Evolutionary conservation across 192 early-diverging fungal species (phyloP).

Genomic region (Chytriomyces confervae): DNA sequence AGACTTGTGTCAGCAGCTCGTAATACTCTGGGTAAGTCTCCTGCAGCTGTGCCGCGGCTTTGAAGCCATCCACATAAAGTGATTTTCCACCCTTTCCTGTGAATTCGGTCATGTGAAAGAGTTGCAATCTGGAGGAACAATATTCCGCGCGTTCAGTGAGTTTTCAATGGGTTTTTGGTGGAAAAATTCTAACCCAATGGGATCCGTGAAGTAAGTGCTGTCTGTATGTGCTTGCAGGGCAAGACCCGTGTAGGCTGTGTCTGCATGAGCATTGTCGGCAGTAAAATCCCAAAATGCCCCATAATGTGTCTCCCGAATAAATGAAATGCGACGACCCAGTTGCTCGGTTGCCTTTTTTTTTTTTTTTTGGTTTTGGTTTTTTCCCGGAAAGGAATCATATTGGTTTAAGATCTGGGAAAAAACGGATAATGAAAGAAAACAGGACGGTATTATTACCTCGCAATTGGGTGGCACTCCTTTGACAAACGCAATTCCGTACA

Average conservation of each 20-base stretch:
- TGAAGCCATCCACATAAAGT: conserved; percentile 81
- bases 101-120: conserved; percentile 79
- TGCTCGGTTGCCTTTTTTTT: conserved; percentile 66
- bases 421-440: too few relatives aligned
- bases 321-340: conserved; percentile 68
- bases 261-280: conserved; percentile 75
- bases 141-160: background rate
- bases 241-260: conserved; percentile 81
- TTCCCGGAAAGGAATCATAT: background rate
- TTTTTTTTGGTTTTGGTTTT: too few relatives aligned
- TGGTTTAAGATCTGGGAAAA: too few relatives aligned
- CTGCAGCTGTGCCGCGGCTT: conserved; percentile 69
- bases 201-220: conserved; percentile 88
- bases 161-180: background rate
- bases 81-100: conserved; percentile 75
- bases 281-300: conserved; percentile 80
- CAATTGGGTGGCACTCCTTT: conserved; percentile 68
- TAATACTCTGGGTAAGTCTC: conserved; percentile 62
- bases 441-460: conserved; percentile 8
- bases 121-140: conserved; percentile 62
- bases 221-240: conserved; percentile 82
- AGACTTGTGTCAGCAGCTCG: conserved; percentile 61
- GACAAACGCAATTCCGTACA: conserved; percentile 78
- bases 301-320: conserved; percentile 82
- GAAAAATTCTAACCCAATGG: conserved; percentile 61